Conservation (phyloP, 192 early-diverging fungal species). For the Coemansia sp. region DNA sequence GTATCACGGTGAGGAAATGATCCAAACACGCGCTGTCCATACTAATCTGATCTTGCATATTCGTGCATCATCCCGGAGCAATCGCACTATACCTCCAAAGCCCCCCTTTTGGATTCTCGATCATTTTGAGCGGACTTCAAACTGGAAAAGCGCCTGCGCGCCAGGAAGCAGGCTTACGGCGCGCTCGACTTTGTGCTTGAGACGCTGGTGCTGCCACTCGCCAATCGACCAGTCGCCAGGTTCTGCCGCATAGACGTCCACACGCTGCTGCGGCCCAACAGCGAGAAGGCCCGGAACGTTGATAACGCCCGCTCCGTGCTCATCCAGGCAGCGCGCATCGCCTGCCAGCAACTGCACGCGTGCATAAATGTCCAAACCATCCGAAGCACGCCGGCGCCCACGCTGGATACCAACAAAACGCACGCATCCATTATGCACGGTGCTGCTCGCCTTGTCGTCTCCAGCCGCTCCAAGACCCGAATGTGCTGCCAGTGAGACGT, state of each 20-base stretch:
- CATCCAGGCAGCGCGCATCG: neutral
- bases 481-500: neutral
- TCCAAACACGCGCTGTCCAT: too few relatives aligned
- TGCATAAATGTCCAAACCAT: conserved; percentile 7
- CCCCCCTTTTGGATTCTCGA: neutral
- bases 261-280: neutral
- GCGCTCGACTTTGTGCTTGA: neutral
- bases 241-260: neutral
- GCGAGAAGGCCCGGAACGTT: conserved; percentile 1
- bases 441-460: neutral
- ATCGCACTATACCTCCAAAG: neutral
- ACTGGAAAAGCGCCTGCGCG: conserved; percentile 26
- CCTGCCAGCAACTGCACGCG: conserved; percentile 15
- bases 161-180: conserved; percentile 8
- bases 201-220: conserved; percentile 3
- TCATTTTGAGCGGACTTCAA: neutral
- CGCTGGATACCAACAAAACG: conserved; percentile 32
- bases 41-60: neutral
- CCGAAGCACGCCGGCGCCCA: neutral
- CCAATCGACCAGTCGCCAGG: conserved; percentile 40
- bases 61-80: too few relatives aligned
- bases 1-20: too few relatives aligned
- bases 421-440: neutral
- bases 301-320: neutral
- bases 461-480: neutral